Base-by-base conservation (phyloP, 495 filamentous ascomycete genomes). In the Staphylotrichum tortipilum region DNA sequence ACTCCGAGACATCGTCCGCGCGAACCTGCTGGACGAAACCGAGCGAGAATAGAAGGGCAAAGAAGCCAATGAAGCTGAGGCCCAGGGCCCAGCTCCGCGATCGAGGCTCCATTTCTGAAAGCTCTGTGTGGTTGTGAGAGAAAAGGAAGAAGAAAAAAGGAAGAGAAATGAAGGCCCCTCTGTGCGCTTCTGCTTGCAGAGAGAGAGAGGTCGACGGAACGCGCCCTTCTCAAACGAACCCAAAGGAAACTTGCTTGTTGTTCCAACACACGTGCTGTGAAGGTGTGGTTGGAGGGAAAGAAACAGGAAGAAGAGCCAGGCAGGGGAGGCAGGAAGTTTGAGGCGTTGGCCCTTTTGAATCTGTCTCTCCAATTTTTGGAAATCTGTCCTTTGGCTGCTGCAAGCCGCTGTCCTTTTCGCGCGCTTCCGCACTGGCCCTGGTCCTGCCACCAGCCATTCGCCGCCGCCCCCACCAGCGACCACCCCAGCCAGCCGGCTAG, bases 1-100 rank as follows among this genome's bases (percentile, higher is more conserved):
- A 89, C 58, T 80, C 85, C 38, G 91, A 84, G 19, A 66, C 60
- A 47, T 91, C 84, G 61, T 89, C 76, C 48, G 90, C 91, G 56
- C 79, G 73, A 53, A 81, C 90, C 53, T 77, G 78, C 58, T 79
- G 78, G 48, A 94, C 75, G 52, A 97, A 82, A 36, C 88, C 83
- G 22, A 75, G 60, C 41, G 75, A 76, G 42, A 87, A 80, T 57
- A 95, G 82, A 39, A 95, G 76, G 54, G 89, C 78, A 59, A 92
- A 78, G 42, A 94, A 67, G 62, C 74, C 75, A 61, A 79, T 61
- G 54, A 75, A 60, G 59, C 63, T 62, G 43, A 66, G 56, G 56
- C 61, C 61, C 15, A 66, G 45, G 67, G 74, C 67, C 69, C 67
- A 71, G 70, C 69, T 73, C 65, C 68, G 65, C 57, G 74, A 71